Evolutionary conservation across 208 protist species (phyloP), one percentile per base, ranked within the genome.

Genomic region (Trypanosoma melophagium): DNA sequence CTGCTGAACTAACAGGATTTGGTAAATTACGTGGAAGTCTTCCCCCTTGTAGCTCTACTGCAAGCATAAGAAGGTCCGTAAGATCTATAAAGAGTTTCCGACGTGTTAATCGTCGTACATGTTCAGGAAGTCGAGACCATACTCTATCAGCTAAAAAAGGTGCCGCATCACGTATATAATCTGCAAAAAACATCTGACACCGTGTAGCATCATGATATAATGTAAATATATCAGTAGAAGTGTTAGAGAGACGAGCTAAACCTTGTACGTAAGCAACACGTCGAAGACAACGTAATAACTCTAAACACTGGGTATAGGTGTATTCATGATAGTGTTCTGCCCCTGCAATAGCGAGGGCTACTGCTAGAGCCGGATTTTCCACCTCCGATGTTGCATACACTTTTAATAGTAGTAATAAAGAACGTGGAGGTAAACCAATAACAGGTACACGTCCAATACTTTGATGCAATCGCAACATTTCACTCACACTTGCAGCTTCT

Each of bases 41-140:
- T 51, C 74, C 58, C 19, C 87, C 84, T n/a, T 76, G 69, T 40
- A 86, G 38, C 55, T 91, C 90, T 31, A 93, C 58, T 42, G 90
- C 80, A 9, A 96, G 78, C 7, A 70, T 53, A n/a, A 93, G 49
- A 25, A 92, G 57, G 64, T 96, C 90, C 16, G 91, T 64, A 78
- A 82, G 85, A 64, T 96, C 90, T 7, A 96, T 83, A 62, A 82
- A 84, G 61, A 84, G 79, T 7, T 77, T 74, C 9, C 71, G 74
- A 21, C 74, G 69, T 35, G 81, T 77, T 17, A 96, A 78, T 22
- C 72, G 79, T 17, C 70, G 69, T 49, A 74, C 81, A 53, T 92
- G 85, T 68, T 96, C 87, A 3, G 90, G 90, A 49, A 96, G 62
- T 5, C 78, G 79, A 3, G 79, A 74, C 87, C 90, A 96, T 31